Percentiles rank a stretch among this genome's conserved stretches.
Evolutionary conservation across 768 basidiomycete species (phyloP).

Genomic region (Tephrocybe sp.): DNA sequence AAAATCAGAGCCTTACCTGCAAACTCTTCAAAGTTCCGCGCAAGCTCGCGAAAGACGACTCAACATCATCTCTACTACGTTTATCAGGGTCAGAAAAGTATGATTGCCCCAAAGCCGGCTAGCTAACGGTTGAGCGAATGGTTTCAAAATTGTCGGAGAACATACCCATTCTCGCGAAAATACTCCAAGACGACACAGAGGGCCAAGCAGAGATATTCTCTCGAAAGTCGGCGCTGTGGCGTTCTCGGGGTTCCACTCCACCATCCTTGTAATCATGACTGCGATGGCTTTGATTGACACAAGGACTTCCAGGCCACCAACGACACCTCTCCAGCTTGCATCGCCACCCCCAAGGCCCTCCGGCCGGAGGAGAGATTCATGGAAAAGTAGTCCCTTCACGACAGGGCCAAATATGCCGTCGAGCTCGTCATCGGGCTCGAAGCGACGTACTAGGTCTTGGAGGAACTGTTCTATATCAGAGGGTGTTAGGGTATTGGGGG

Average conservation of each 20-base stretch:
- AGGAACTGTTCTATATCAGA: slow-evolving; percentile 80
- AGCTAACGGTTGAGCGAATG: slow-evolving; percentile 4
- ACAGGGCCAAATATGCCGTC: slow-evolving; percentile 79
- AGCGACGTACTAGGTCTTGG: slow-evolving; percentile 78
- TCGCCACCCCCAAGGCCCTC: slow-evolving; percentile 76
- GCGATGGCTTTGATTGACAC: slow-evolving; percentile 85
- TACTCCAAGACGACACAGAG: slow-evolving; percentile 78
- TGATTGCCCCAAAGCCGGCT: slow-evolving; percentile 75
- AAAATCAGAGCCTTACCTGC: slow-evolving; percentile 49
- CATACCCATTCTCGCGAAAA: slow-evolving; percentile 90
- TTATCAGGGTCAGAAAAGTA: slow-evolving; percentile 90
- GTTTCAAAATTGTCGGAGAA: slow-evolving; percentile 17
- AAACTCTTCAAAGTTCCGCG: slow-evolving; percentile 84
- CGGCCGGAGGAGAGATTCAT: slow-evolving; percentile 59
- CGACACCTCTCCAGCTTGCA: slow-evolving; percentile 81
- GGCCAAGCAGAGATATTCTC: slow-evolving; percentile 72
- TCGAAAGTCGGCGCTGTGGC: slow-evolving; percentile 67
- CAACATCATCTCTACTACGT: slow-evolving; percentile 69
- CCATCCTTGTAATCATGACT: slow-evolving; percentile 71
- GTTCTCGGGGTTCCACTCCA: slow-evolving; percentile 67
- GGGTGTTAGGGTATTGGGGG: slow-evolving; percentile 53
- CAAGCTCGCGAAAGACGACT: slow-evolving; percentile 82
- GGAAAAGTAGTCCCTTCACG: slow-evolving; percentile 59
- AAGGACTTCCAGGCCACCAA: slow-evolving; percentile 79
- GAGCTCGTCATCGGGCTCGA: slow-evolving; percentile 78